These are phyloP conservation scores for Botrytis deweyae DNA, from an alignment of 2,329 filamentous ascomycete genomes.

Conservation along the genomic window DNA sequence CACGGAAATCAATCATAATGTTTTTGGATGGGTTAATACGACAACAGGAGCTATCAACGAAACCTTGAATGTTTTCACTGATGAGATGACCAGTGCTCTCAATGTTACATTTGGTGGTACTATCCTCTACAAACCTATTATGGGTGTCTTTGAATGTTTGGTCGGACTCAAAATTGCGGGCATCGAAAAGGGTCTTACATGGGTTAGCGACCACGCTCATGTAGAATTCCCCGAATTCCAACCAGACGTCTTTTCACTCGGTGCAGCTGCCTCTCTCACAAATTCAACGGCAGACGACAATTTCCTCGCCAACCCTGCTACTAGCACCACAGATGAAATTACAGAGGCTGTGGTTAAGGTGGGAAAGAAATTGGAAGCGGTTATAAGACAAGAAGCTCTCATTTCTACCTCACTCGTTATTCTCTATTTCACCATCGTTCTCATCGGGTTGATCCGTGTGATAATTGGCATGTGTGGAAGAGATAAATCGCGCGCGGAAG, in stretches of 20 bases:
- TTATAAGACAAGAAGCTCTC: conserved; percentile 73
- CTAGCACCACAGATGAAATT: conserved; percentile 76
- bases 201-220: conserved; percentile 85
- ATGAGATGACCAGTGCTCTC: conserved; percentile 71
- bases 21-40: conserved; percentile 84
- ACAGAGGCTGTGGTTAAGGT: conserved; percentile 72
- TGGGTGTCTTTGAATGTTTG: conserved; percentile 81
- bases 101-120: conserved; percentile 80
- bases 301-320: conserved; percentile 76
- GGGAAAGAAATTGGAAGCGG: conserved; percentile 62
- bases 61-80: conserved; percentile 79
- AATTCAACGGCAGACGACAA: conserved; percentile 60
- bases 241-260: conserved; percentile 79
- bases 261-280: conserved; percentile 61
- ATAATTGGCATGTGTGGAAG: conserved; percentile 58
- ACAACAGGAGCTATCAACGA: conserved; percentile 80
- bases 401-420: conserved; percentile 74
- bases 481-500: conserved; percentile 61
- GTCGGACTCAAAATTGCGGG: conserved; percentile 81
- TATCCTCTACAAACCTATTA: conserved; percentile 72
- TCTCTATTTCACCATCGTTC: conserved; percentile 73
- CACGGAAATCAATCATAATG: conserved; percentile 74
- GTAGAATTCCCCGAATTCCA: conserved; percentile 76
- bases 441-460: conserved; percentile 71
- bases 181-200: conserved; percentile 86